Base-by-base conservation (phyloP, 495 filamentous ascomycete species). In the Penicillium ochrochloron region DNA sequence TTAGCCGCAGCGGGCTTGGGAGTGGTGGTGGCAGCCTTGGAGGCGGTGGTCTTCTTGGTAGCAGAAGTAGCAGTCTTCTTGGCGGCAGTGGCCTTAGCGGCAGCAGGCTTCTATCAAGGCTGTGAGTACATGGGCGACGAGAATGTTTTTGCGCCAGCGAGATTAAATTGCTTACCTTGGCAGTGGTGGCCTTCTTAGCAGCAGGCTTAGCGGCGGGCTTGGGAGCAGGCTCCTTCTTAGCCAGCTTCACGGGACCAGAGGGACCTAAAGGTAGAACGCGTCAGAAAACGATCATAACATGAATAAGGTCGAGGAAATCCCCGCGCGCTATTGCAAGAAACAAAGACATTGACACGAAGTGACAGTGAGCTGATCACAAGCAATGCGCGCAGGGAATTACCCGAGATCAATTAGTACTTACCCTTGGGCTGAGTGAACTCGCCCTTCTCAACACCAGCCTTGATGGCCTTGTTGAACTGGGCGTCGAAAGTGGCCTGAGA, bases 231-330 rank as follows among this genome's bases (percentile, higher is more conserved):
- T 72, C 85, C 84, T 96, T 96, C 88, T 96, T 97, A 33, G 90
- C 91, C 50, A 99, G 90, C 89, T 99, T 99, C 80, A 97, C 92
- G 66, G 92, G 91, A 46, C 95, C 95, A 52, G 95, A 98, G 59
- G 92, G 84, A 68, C 94, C 93, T 96, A 5, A 59, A 61, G 57
- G 50, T 33, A 34, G 25, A 64, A 73, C 68, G 74, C 54, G 76
- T 89, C 68, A 87, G 80, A 66, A 42, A 53, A 70, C 56, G 52
- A 59, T 46, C 57, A 65, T 61, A 55, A 52, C 62, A 65, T 41
- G 44, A 41, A 54, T 52, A 29, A 51, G 25, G n/a, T 29, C 48
- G 21, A 10, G n/a, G 46, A 37, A 19, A 7, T 33, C 21, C 41
- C 41, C 29, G 29, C 17, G 39, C 57, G 29, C n/a, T 9, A 25